These are phyloP conservation scores for Lomentospora prolificans DNA, from an alignment of 2,329 filamentous ascomycete genomes.

Conservation along the genomic window DNA sequence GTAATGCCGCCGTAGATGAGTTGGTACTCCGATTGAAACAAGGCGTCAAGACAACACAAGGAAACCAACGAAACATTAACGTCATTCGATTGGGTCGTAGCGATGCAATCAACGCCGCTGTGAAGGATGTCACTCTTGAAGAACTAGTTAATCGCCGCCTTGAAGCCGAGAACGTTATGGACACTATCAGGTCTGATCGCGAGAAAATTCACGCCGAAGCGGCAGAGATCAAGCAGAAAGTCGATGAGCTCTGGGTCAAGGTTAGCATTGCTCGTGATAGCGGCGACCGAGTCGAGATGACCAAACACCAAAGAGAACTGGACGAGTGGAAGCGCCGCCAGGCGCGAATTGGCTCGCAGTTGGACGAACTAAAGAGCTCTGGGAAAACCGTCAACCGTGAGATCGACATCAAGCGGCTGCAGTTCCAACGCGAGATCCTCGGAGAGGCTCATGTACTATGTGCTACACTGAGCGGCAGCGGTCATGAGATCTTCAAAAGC, in stretches of 20 bases:
- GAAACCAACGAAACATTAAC: constrained; percentile 65
- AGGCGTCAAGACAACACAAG: constrained; percentile 69
- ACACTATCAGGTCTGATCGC: constrained; percentile 43
- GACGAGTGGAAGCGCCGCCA: constrained; percentile 70
- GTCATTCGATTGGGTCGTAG: constrained; percentile 83
- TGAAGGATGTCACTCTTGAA: constrained; percentile 86
- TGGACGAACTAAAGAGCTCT: constrained; percentile 79
- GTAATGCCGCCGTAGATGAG: constrained; percentile 96
- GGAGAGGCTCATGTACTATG: constrained; percentile 88
- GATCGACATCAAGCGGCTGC: constrained; percentile 72
- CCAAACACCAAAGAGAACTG: constrained; percentile 63
- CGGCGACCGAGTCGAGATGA: constrained; percentile 35
- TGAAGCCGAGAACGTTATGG: constrained; percentile 47
- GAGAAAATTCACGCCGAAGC: constrained; percentile 56
- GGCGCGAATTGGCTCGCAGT: constrained; percentile 62
- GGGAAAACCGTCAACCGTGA: constrained; percentile 75
- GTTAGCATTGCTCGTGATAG: constrained; percentile 58
- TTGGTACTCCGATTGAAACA: constrained; percentile 84
- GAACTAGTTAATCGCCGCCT: constrained; percentile 75
- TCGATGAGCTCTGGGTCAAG: constrained; percentile 60
- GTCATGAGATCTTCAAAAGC: constrained; percentile 94
- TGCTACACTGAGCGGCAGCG: constrained; percentile 87
- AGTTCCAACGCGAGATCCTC: constrained; percentile 83
- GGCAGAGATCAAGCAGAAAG: constrained; percentile 62
- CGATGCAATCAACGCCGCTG: constrained; percentile 83